Evolutionary conservation across 2,329 filamentous ascomycete genomes (phyloP).

Genomic region (Zymoseptoria pseudotritici): DNA sequence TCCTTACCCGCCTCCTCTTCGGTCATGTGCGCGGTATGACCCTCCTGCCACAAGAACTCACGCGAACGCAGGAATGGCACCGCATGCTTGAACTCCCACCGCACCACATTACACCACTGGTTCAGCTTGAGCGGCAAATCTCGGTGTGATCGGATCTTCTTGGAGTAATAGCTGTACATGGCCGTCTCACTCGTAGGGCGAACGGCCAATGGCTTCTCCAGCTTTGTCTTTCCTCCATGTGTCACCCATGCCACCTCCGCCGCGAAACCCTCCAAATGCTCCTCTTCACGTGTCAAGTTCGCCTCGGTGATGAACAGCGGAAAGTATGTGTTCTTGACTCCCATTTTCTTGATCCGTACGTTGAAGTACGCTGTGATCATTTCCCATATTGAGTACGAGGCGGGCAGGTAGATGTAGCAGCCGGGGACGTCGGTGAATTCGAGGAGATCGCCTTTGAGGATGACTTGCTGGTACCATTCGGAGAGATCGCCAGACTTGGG

Average conservation of each 20-base stretch:
- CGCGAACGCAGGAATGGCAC: constrained; percentile 80
- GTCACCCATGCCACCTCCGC: constrained; percentile 87
- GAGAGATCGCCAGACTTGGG: constrained; percentile 81
- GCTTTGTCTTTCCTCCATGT: constrained; percentile 81
- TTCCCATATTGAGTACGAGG: constrained; percentile 62
- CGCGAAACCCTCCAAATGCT: constrained; percentile 97
- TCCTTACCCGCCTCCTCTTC: constrained; percentile 75
- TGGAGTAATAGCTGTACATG: constrained; percentile 93
- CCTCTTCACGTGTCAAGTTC: constrained; percentile 79
- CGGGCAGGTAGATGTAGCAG: constrained; percentile 82
- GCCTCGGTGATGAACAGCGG: constrained; percentile 91
- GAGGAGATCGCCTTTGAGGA: constrained; percentile 94
- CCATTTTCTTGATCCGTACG: constrained; percentile 74
- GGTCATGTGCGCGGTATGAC: constrained; percentile 85
- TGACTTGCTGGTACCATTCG: constrained; percentile 95
- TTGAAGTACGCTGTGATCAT: constrained; percentile 54
- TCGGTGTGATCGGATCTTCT: constrained; percentile 94
- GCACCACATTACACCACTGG: constrained; percentile 93
- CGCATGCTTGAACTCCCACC: constrained; percentile 95
- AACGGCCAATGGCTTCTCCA: constrained; percentile 71
- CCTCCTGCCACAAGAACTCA: constrained; percentile 98
- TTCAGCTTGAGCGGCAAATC: constrained; percentile 91
- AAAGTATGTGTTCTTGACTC: constrained; percentile 93
- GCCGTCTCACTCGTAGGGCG: constrained; percentile 66
- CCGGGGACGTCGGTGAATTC: constrained; percentile 98